phyloP scores from a whole-genome alignment of 2,329 filamentous ascomycete species.

The Penicillium sp. region DNA sequence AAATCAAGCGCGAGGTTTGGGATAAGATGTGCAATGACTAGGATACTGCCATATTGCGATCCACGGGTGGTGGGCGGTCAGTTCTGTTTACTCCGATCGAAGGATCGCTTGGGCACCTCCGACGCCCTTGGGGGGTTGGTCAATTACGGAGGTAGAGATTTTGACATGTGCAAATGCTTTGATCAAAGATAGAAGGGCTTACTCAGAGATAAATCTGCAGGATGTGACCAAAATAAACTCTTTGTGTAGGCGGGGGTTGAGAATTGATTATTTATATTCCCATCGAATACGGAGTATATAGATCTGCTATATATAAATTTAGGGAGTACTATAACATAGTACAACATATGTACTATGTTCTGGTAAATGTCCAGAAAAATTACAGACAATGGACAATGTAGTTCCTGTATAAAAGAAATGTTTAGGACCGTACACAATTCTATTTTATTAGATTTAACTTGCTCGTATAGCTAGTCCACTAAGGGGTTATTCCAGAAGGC shows the following conservation, averaged over 20 bases:
- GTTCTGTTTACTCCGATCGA: not conserved
- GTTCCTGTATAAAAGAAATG: no score
- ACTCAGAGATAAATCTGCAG: not conserved
- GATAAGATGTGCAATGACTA: not conserved
- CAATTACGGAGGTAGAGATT: not conserved
- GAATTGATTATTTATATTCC: not conserved
- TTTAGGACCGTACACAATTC: no score
- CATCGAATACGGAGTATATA: not conserved
- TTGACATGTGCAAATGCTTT: not conserved
- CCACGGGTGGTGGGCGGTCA: constrained; percentile 6
- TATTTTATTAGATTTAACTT: no score
- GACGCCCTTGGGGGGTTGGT: not conserved
- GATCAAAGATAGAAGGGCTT: not conserved
- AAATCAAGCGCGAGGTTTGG: not conserved
- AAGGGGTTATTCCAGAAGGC: not conserved
- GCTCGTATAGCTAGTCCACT: not conserved
- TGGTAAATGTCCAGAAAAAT: no score
- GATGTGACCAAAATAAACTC: not conserved
- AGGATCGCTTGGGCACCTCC: not conserved
- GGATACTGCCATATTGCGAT: constrained; percentile 5
- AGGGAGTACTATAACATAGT: no score
- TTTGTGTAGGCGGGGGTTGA: not conserved
- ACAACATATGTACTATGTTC: no score
- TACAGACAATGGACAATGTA: no score
- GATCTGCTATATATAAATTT: not conserved